These are phyloP conservation scores for Dryas integrifolia DNA, from an alignment of 331 rosid genomes.

Conservation along the genomic window DNA sequence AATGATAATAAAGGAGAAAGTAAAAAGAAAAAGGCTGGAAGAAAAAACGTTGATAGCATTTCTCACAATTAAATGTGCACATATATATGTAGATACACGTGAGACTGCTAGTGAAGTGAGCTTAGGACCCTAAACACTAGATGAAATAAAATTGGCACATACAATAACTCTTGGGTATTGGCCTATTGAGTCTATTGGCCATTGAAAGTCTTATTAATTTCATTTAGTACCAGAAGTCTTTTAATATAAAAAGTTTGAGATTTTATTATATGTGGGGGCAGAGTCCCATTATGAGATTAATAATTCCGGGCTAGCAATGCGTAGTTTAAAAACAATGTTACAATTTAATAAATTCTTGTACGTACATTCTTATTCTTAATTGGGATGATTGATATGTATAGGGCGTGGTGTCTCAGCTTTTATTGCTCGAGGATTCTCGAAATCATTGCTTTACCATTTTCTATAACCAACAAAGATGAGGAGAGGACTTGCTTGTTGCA, in stretches of 20 bases:
- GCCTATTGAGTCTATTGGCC: not conserved
- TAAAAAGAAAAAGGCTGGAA: too few relatives aligned
- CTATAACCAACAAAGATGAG: conserved; percentile 41
- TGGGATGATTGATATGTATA: conserved; percentile 13
- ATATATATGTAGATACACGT: too few relatives aligned
- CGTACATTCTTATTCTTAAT: not conserved
- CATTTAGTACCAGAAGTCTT: too few relatives aligned
- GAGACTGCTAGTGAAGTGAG: not conserved
- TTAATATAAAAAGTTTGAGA: too few relatives aligned
- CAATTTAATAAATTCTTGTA: not conserved
- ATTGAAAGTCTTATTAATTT: not conserved
- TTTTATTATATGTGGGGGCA: too few relatives aligned
- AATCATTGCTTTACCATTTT: not conserved
- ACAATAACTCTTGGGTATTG: not conserved
- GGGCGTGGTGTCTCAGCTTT: not conserved
- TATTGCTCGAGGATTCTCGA: not conserved
- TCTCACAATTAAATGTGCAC: too few relatives aligned
- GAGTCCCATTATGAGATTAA: not conserved
- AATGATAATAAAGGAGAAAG: too few relatives aligned
- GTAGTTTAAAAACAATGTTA: too few relatives aligned
- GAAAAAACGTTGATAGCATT: too few relatives aligned
- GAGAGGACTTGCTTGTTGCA: conserved; percentile 74
- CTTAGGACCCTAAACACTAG: too few relatives aligned
- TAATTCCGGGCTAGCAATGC: not conserved
- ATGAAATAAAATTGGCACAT: not conserved